These are phyloP conservation scores for Gracilaria gracilis DNA, from an alignment of 23 red algal species.

Conservation along the genomic window DNA sequence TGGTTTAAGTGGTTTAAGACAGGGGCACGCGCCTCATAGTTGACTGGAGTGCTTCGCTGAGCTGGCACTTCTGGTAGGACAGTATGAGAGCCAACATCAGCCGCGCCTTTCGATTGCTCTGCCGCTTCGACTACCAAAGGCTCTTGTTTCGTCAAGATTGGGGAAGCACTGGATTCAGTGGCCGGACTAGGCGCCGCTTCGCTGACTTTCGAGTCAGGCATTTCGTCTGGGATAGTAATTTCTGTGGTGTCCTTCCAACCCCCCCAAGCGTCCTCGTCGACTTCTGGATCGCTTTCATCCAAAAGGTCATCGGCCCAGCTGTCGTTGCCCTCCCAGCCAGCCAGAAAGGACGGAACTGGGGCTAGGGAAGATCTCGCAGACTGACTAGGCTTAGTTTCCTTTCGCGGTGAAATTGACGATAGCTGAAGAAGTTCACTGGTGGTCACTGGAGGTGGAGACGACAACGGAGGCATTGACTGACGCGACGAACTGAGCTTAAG, in stretches of 20 bases:
- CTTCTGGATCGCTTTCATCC: constrained; percentile 38
- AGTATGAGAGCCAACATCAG: neutral
- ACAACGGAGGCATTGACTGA: neutral
- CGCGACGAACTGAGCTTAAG: neutral
- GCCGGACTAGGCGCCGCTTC: neutral
- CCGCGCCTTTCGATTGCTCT: neutral
- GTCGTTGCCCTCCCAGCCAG: constrained; percentile 66
- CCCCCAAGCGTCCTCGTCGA: constrained; percentile 52
- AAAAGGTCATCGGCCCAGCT: constrained; percentile 57
- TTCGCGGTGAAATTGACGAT: neutral
- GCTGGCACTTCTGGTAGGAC: neutral
- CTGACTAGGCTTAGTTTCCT: neutral
- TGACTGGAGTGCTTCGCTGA: neutral
- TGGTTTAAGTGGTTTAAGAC: neutral
- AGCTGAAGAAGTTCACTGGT: neutral
- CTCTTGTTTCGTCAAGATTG: neutral
- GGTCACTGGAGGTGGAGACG: neutral
- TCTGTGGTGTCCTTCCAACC: constrained; percentile 14
- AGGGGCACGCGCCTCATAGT: neutral
- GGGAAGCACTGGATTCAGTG: neutral
- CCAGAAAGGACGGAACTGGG: constrained; percentile 62
- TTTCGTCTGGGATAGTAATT: constrained; percentile 21
- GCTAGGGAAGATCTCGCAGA: neutral
- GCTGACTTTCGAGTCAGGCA: neutral
- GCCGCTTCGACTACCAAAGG: neutral